Evolutionary conservation across 768 basidiomycete genomes (phyloP).

Genomic region (Pleurotus cornucopiae): DNA sequence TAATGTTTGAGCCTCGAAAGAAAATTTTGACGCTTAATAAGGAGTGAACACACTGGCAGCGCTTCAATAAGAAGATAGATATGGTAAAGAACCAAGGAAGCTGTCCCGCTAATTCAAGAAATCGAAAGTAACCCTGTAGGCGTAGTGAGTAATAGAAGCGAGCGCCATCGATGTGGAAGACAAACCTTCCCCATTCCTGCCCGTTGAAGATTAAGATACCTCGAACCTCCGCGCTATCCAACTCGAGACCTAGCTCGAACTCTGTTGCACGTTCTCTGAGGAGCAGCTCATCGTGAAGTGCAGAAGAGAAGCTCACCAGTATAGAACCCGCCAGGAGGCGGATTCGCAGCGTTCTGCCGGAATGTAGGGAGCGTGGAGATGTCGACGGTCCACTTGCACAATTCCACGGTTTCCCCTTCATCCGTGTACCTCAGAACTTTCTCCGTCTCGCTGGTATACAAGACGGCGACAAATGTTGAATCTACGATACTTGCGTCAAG

Average conservation of each 20-base stretch:
- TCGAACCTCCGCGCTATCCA: constrained; percentile 85
- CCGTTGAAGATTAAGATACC: constrained; percentile 72
- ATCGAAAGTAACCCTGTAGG: constrained; percentile 43
- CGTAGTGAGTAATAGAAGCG: constrained; percentile 11
- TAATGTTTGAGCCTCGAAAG: too few relatives aligned
- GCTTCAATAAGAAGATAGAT: neutral
- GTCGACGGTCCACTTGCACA: constrained; percentile 89
- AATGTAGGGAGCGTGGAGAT: constrained; percentile 75
- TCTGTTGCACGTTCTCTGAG: constrained; percentile 35
- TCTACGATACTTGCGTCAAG: constrained; percentile 36
- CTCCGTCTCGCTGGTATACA: constrained; percentile 76
- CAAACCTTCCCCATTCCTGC: constrained; percentile 77
- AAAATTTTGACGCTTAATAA: too few relatives aligned
- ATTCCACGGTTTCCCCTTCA: constrained; percentile 71
- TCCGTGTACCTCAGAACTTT: constrained; percentile 80
- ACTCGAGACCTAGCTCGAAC: constrained; percentile 79
- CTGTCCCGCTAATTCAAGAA: constrained; percentile 30
- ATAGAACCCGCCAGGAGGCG: constrained; percentile 66
- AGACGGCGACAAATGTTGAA: constrained; percentile 74
- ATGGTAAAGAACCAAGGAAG: neutral
- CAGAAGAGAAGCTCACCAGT: constrained; percentile 47
- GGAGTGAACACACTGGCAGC: neutral
- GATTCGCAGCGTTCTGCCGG: constrained; percentile 60
- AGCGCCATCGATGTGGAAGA: constrained; percentile 16
- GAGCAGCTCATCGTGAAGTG: constrained; percentile 1